Conservation (phyloP, 192 early-diverging fungal species). For the Chytriomyces hyalinus region DNA sequence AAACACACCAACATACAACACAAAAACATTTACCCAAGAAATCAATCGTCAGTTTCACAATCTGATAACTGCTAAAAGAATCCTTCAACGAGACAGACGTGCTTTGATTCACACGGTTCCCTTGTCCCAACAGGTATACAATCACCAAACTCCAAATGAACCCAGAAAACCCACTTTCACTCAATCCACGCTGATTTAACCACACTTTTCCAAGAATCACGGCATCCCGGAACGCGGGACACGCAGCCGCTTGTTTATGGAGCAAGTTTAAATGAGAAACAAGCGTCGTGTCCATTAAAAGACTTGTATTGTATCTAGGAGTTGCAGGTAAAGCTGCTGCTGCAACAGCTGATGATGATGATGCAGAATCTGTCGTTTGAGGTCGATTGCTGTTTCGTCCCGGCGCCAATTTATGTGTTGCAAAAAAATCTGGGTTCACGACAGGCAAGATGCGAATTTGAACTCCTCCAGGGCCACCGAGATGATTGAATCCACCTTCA, state of each 20-base stretch:
- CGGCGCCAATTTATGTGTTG: slow-evolving; percentile 74
- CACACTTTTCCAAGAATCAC: slow-evolving; percentile 83
- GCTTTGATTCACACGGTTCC: slow-evolving; percentile 47
- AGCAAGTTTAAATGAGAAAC: slow-evolving; percentile 79
- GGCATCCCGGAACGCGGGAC: slow-evolving; percentile 80
- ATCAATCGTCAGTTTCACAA: slow-evolving; percentile 85
- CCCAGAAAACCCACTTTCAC: slow-evolving; percentile 63
- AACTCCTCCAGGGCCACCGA: slow-evolving; percentile 48
- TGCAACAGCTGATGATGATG: slow-evolving; percentile 6
- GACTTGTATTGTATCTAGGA: slow-evolving; percentile 86
- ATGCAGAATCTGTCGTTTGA: slow-evolving; percentile 37
- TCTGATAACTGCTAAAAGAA: slow-evolving; percentile 84
- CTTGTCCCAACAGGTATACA: slow-evolving; percentile 76
- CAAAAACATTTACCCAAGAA: slow-evolving; percentile 77
- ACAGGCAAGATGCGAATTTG: slow-evolving; percentile 82
- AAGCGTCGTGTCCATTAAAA: slow-evolving; percentile 78
- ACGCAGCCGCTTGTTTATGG: slow-evolving; percentile 72
- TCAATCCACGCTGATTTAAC: slow-evolving; percentile 74
- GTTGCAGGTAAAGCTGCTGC: slow-evolving; percentile 63
- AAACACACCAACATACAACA: slow-evolving; percentile 25
- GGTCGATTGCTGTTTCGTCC: slow-evolving; percentile 82
- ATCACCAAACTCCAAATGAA: slow-evolving; percentile 89
- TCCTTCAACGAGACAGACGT: slow-evolving; percentile 21
- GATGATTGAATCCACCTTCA: neutral
- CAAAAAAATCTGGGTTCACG: slow-evolving; percentile 68